A percentile compares a stretch with the other conserved stretches of the same genome.
These are phyloP conservation scores for Penicillium pancosmium DNA, from an alignment of 495 filamentous ascomycete genomes.

Conservation along the genomic window DNA sequence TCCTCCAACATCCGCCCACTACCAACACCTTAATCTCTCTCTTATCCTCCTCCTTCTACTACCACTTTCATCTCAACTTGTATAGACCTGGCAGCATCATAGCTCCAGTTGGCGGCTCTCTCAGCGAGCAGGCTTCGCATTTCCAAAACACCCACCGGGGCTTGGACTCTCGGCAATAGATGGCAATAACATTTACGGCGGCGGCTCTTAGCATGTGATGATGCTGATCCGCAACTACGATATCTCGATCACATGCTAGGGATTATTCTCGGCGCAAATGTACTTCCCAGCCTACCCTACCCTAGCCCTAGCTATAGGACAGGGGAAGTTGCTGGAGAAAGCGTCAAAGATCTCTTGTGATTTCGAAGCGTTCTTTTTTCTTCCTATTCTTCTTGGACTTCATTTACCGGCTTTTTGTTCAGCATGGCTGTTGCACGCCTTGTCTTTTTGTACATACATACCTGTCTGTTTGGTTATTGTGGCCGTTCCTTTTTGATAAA, in stretches of 20 bases:
- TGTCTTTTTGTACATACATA: conserved; percentile 1
- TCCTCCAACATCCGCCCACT: conserved; percentile 2
- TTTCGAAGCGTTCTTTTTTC: not conserved
- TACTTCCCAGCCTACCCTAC: not conserved
- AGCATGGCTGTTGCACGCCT: conserved; percentile 2
- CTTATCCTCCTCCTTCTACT: not conserved
- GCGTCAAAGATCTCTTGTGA: not conserved
- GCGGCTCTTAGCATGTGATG: conserved; percentile 3
- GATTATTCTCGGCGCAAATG: not conserved
- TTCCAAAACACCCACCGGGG: conserved; percentile 1
- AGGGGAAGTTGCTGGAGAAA: not conserved
- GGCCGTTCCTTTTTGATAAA: conserved; percentile 2
- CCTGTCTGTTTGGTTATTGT: not conserved
- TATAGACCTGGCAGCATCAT: not conserved
- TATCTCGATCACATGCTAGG: not conserved
- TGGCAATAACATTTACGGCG: not conserved
- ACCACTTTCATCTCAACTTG: not conserved
- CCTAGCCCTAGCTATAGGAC: not conserved
- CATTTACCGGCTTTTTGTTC: conserved; percentile 1
- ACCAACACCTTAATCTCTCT: conserved; percentile 9
- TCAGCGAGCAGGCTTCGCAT: conserved; percentile 6
- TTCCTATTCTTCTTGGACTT: not conserved
- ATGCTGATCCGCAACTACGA: not conserved
- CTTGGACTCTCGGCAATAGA: conserved; percentile 3
- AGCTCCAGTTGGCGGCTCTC: conserved; percentile 2